Conservation (phyloP, 1,284 basidiomycete genomes). For the Golubevia sp. region DNA sequence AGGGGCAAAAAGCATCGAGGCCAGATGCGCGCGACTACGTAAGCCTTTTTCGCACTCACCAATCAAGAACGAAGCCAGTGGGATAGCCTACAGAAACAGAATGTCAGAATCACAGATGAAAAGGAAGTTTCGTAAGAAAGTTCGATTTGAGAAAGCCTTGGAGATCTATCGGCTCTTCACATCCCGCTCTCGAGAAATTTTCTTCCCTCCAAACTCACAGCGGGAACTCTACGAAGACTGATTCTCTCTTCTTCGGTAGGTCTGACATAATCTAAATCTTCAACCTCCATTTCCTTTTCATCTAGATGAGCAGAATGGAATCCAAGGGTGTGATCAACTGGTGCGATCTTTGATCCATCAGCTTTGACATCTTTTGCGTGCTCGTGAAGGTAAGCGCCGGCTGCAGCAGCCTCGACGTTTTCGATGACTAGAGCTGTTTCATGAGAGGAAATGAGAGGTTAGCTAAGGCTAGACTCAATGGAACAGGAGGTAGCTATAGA, state of each 20-base stretch:
- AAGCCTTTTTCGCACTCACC: too few relatives aligned
- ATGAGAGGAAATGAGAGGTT: too few relatives aligned
- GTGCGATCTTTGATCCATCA: conserved; percentile 18
- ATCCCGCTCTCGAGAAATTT: neutral
- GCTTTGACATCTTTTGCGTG: conserved; percentile 23
- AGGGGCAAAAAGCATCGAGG: neutral
- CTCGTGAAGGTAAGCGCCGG: conserved; percentile 22
- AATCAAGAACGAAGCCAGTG: too few relatives aligned
- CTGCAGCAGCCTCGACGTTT: conserved; percentile 24
- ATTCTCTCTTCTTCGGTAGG: conserved; percentile 50
- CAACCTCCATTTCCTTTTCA: conserved; percentile 9
- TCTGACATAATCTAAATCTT: conserved; percentile 8
- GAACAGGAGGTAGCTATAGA: too few relatives aligned
- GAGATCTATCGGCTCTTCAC: neutral
- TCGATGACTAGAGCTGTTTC: conserved; percentile 13
- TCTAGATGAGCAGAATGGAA: neutral
- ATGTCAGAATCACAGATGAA: too few relatives aligned
- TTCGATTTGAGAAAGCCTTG: neutral
- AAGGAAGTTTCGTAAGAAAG: neutral
- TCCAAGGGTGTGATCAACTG: conserved; percentile 34
- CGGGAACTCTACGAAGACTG: conserved; percentile 50
- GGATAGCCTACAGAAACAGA: too few relatives aligned
- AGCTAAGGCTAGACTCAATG: too few relatives aligned
- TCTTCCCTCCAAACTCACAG: neutral
- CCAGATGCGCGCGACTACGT: too few relatives aligned